Evolutionary conservation across 2,329 filamentous ascomycete species (phyloP).

Genomic region (Colletotrichum sublineola): DNA sequence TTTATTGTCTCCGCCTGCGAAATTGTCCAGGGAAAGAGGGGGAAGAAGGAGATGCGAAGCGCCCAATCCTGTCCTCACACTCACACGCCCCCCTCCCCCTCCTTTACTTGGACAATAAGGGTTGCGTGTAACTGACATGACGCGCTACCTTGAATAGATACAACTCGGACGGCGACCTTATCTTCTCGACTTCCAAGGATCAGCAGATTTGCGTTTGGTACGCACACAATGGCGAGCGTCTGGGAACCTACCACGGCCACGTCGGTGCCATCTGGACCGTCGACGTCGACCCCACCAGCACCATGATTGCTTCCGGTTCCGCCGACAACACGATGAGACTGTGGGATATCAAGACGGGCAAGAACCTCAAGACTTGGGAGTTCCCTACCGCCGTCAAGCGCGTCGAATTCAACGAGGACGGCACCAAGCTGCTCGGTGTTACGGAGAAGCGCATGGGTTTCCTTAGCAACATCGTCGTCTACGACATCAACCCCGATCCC

Average conservation of each 20-base stretch:
- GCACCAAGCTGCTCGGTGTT: constrained; percentile 88
- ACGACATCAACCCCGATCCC: constrained; percentile 88
- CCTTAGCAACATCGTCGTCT: constrained; percentile 91
- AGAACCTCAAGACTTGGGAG: constrained; percentile 96
- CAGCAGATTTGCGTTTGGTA: constrained; percentile 98
- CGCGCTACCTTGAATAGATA: constrained; percentile 66
- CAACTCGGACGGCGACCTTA: constrained; percentile 94
- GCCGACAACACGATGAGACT: constrained; percentile 98
- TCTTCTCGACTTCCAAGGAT: constrained; percentile 97
- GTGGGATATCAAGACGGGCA: constrained; percentile 95
- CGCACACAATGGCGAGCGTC: constrained; percentile 96
- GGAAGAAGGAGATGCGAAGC: constrained; percentile 8
- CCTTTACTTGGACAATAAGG: constrained; percentile 13
- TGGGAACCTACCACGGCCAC: constrained; percentile 97
- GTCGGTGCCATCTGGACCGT: constrained; percentile 99
- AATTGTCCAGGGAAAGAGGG: constrained; percentile 33
- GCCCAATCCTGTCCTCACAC: no score
- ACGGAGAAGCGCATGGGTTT: constrained; percentile 99
- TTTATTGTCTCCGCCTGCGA: constrained; percentile 7
- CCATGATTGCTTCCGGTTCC: constrained; percentile 92
- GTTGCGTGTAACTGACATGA: constrained; percentile 25
- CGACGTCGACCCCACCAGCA: constrained; percentile 92
- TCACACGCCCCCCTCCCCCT: background rate
- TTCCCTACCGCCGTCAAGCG: constrained; percentile 97
- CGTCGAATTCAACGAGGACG: constrained; percentile 97